Percentiles rank a stretch among this genome's conserved stretches.
Conservation (phyloP, 768 basidiomycete species). For the Lentinus tigrinus region DNA sequence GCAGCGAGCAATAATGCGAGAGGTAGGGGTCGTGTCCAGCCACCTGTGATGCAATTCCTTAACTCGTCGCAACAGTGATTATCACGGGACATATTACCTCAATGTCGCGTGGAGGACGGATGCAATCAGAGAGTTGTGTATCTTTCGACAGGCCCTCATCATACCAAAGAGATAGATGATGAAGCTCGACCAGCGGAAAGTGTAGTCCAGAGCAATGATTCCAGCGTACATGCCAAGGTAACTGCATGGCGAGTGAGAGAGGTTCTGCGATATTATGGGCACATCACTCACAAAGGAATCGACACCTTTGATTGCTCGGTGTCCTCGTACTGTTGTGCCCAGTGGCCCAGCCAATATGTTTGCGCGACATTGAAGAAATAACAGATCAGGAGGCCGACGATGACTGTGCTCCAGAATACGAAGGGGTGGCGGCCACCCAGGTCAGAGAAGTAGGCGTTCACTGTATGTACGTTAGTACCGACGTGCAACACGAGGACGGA, state of each 20-base stretch:
- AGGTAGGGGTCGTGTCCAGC: constrained; percentile 51
- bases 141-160: constrained; percentile 30
- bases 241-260: constrained; percentile 18
- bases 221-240: constrained; percentile 28
- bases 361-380: background rate
- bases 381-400: background rate
- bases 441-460: background rate
- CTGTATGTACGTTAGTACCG: too few species aligned
- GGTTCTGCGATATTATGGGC: too few species aligned
- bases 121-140: constrained; percentile 30
- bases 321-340: background rate
- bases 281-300: background rate
- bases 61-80: background rate
- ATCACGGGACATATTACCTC: constrained; percentile 10
- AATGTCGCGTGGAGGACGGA: constrained; percentile 32
- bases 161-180: constrained; percentile 29
- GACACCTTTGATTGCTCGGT: background rate
- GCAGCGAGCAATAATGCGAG: constrained; percentile 63
- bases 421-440: background rate
- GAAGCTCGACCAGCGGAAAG: constrained; percentile 22
- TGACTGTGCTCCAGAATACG: background rate
- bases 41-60: constrained; percentile 31
- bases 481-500: background rate
- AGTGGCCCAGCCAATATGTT: background rate
- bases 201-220: constrained; percentile 16